Evolutionary conservation across 106 monocot genomes (phyloP).

Genomic region (Dendrobium nobile): DNA sequence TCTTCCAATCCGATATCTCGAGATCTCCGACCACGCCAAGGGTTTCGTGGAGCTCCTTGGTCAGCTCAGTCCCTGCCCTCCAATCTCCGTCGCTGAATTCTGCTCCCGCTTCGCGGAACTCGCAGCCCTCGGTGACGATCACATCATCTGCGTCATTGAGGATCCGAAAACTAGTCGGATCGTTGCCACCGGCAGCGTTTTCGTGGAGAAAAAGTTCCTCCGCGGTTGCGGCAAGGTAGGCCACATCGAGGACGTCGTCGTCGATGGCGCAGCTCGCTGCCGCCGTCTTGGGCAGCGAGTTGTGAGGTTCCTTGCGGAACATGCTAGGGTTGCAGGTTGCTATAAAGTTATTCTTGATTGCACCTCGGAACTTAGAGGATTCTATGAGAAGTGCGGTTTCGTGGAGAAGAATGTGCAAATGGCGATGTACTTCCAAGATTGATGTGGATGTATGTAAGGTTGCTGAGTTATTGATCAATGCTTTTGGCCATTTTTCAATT

Average conservation of each 20-base stretch:
- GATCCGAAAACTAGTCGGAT: constrained; percentile 34
- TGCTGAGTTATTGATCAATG: not conserved
- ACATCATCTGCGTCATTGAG: constrained; percentile 59
- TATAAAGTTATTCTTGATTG: constrained; percentile 97
- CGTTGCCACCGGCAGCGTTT: constrained; percentile 66
- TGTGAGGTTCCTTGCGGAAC: constrained; percentile 37
- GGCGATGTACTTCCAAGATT: constrained; percentile 57
- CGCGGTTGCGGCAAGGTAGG: constrained; percentile 62
- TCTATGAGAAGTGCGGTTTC: constrained; percentile 79
- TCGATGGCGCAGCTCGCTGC: constrained; percentile 43
- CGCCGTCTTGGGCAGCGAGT: constrained; percentile 47
- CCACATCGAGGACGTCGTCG: constrained; percentile 90
- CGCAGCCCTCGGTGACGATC: constrained; percentile 44
- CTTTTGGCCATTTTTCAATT: not conserved
- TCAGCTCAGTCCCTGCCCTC: constrained; percentile 47
- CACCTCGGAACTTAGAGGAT: constrained; percentile 36
- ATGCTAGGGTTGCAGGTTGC: constrained; percentile 51
- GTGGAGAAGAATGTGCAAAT: constrained; percentile 83
- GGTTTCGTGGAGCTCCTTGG: constrained; percentile 67
- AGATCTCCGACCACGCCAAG: constrained; percentile 45
- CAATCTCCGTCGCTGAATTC: constrained; percentile 41
- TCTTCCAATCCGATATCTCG: constrained; percentile 50
- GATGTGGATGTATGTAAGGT: not conserved
- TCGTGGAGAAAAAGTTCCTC: constrained; percentile 80
- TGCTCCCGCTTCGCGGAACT: constrained; percentile 54